Evolutionary conservation across 2,329 filamentous ascomycete species (phyloP).

Genomic region (Karstenula rhodostoma): DNA sequence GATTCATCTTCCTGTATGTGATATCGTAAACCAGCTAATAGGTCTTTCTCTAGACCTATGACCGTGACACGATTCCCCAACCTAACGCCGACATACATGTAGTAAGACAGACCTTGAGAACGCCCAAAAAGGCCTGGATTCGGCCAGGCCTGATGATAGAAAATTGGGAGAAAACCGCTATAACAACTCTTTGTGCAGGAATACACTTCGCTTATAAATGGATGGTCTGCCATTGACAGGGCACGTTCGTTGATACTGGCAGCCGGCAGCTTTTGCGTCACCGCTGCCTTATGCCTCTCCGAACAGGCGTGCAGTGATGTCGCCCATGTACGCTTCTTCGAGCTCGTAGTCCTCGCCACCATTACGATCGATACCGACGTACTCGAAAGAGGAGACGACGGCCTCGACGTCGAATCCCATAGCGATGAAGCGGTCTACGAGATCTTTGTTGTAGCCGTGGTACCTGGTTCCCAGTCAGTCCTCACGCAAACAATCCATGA

Average conservation of each 20-base stretch:
- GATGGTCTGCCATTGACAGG: not conserved
- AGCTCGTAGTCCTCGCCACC: slow-evolving; percentile 82
- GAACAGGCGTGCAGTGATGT: slow-evolving; percentile 84
- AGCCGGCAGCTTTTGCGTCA: not conserved
- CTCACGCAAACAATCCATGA: not conserved
- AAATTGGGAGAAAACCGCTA: not conserved
- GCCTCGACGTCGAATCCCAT: slow-evolving; percentile 92
- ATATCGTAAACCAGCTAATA: not conserved
- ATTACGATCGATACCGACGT: slow-evolving; percentile 80
- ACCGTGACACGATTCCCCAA: not conserved
- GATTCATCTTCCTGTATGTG: not conserved
- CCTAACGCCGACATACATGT: slow-evolving; percentile 18
- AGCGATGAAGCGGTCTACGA: slow-evolving; percentile 82
- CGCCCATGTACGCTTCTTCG: slow-evolving; percentile 90
- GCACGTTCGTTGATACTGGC: not conserved
- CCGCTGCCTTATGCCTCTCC: slow-evolving; percentile 68
- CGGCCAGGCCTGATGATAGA: slow-evolving; percentile 3
- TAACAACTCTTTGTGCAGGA: not conserved
- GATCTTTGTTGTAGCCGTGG: slow-evolving; percentile 82
- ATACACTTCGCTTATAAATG: slow-evolving; percentile 1
- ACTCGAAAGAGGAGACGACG: slow-evolving; percentile 86
- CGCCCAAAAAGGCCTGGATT: not conserved
- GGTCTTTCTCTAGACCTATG: not conserved
- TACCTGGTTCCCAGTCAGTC: slow-evolving; percentile 66
- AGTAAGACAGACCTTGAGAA: slow-evolving; percentile 10